phyloP scores from a whole-genome alignment of 148 eudicot genomes.

The Mesembryanthemum crystallinum region DNA sequence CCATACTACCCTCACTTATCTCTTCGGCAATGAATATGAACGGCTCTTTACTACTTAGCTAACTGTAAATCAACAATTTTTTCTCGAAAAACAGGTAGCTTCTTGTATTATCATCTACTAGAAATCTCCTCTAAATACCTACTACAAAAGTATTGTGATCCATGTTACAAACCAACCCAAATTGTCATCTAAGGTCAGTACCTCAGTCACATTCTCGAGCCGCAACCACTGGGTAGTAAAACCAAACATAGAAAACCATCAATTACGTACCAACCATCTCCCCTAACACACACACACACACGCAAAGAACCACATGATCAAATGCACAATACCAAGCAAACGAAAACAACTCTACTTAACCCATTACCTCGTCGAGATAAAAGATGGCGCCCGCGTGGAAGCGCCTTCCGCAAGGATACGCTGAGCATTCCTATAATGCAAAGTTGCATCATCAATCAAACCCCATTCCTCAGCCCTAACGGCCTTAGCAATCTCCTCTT shows the following conservation, averaged over 20 bases:
- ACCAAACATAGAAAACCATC: too few species aligned
- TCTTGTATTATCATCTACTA: neutral
- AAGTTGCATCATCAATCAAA: slow-evolving; percentile 68
- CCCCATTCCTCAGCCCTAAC: slow-evolving; percentile 97
- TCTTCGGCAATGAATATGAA: too few species aligned
- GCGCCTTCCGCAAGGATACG: slow-evolving; percentile 68
- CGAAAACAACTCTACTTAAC: neutral
- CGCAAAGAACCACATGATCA: slow-evolving; percentile 17
- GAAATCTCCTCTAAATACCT: neutral
- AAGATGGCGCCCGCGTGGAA: slow-evolving; percentile 70
- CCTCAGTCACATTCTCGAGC: too few species aligned
- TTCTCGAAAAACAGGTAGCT: too few species aligned
- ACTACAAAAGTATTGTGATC: neutral
- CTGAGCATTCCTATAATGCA: slow-evolving; percentile 63
- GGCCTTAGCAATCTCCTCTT: slow-evolving; percentile 78
- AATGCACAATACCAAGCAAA: neutral
- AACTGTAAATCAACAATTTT: too few species aligned
- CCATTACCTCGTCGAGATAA: slow-evolving; percentile 60
- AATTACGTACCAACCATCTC: neutral
- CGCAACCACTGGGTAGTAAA: too few species aligned
- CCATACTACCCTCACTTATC: too few species aligned
- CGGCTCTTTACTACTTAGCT: too few species aligned
- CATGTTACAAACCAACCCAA: neutral
- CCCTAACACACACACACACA: too few species aligned
- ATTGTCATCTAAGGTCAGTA: neutral